Percentiles rank a stretch among this genome's conserved stretches.
These are phyloP conservation scores for Pseudotulostoma volvatum DNA, from an alignment of 495 filamentous ascomycete species.

Conservation along the genomic window DNA sequence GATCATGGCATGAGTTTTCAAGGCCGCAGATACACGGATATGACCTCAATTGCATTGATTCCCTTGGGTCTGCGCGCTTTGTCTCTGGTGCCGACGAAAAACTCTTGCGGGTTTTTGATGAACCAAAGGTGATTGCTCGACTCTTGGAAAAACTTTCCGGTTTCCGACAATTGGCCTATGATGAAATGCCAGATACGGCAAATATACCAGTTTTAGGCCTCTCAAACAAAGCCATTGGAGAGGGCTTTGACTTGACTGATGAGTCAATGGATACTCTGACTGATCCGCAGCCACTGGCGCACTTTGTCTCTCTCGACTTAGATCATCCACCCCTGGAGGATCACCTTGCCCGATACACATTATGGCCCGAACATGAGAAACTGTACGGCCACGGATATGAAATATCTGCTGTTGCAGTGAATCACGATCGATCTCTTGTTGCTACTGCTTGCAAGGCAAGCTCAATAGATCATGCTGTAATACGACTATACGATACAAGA, in stretches of 20 bases:
- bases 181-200: conserved; percentile 62
- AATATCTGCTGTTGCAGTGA: conserved; percentile 76
- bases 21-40: conserved; percentile 97
- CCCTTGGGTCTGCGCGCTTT: conserved; percentile 52
- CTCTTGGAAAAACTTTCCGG: conserved; percentile 54
- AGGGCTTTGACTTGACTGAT: conserved; percentile 30
- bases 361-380: conserved; percentile 95
- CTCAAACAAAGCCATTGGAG: conserved; percentile 81
- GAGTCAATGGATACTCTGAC: conserved; percentile 22
- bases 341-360: conserved; percentile 68
- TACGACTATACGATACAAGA: conserved; percentile 73
- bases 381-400: conserved; percentile 99
- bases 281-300: conserved; percentile 1
- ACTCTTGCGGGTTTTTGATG: conserved; percentile 81
- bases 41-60: conserved; percentile 85
- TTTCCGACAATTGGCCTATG: conserved; percentile 26
- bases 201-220: conserved; percentile 88
- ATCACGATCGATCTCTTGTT: conserved; percentile 53
- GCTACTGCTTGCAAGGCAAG: conserved; percentile 91
- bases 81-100: conserved; percentile 98
- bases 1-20: conserved; percentile 88
- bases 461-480: conserved; percentile 84
- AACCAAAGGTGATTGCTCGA: conserved; percentile 67
- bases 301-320: conserved; percentile 22
- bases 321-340: conserved; percentile 76